Evolutionary conservation across 2,329 filamentous ascomycete genomes (phyloP), one percentile per base, ranked within the genome.

Genomic region (Esteya vermicola): DNA sequence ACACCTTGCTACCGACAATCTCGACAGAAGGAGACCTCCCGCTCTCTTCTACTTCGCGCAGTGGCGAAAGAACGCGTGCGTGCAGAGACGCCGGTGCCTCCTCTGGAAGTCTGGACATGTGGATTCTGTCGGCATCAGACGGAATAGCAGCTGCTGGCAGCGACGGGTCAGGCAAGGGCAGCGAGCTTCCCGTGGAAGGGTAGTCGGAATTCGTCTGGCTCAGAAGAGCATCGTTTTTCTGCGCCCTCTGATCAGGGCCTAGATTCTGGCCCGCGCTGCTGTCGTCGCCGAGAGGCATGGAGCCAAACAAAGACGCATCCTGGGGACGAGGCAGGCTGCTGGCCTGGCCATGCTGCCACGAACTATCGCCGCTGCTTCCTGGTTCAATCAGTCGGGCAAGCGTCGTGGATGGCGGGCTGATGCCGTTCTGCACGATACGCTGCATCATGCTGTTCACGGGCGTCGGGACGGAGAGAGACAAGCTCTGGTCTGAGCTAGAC

Each of bases 341-440:
- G n/a, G n/a, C n/a, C 33, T 45, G 44, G 21, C 39, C 35, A 22
- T 44, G 39, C 20, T 4, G 39, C 44, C 44, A 46, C 12, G 10
- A 7, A 20, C 42, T 46, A 10, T 39, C 28, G 5, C 26, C 37
- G 18, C 33, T 34, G 42, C 27, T 35, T 16, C 30, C 27, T 13
- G 36, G 28, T 2, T 22, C 28, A 14, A n/a, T 16, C 21, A 38
- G 13, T 14, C 9, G 22, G 1, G 20, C 13, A 14, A 43, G 19
- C 2, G 38, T 16, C 4, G 28, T 31, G 2, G 36, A 28, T 14
- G 33, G 33, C 13, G 26, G 25, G 22, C 25, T 39, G 4, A 39
- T n/a, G 9, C 32, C 21, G 5, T 22, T 7, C 13, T 16, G 14
- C 9, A 13, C 30, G 4, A 33, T 13, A 1, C 28, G 21, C 21